Percentiles rank a stretch among this genome's conserved stretches.
Conservation (phyloP, 1,139 yeast species). For the Kodamaea arcana region DNA sequence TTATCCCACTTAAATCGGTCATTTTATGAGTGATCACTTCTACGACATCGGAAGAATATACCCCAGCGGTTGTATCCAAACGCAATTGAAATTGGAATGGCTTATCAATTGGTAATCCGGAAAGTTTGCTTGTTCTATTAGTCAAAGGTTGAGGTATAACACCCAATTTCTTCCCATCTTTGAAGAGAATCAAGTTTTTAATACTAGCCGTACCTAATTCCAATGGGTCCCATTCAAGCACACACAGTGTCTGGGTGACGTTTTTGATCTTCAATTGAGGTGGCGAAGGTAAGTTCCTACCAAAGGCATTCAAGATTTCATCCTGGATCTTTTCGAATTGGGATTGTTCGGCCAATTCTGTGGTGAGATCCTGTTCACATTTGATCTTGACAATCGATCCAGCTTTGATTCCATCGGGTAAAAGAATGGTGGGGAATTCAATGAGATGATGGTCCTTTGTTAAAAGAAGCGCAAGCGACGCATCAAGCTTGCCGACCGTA, state of each 20-base stretch:
- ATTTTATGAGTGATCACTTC: slow-evolving; percentile 85
- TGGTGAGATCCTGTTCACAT: slow-evolving; percentile 75
- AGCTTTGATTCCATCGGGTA: slow-evolving; percentile 88
- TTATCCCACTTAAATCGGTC: slow-evolving; percentile 93
- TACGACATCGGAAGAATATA: slow-evolving; percentile 62
- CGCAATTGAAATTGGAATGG: slow-evolving; percentile 75
- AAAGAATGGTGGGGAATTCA: slow-evolving; percentile 88
- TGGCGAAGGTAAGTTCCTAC: slow-evolving; percentile 63
- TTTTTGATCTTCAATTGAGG: slow-evolving; percentile 74
- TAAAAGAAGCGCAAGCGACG: slow-evolving; percentile 83
- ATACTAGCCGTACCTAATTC: slow-evolving; percentile 80
- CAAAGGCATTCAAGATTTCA: slow-evolving; percentile 68
- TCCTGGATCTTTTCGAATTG: slow-evolving; percentile 67
- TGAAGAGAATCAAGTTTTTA: slow-evolving; percentile 71
- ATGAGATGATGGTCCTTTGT: slow-evolving; percentile 93
- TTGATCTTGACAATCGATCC: slow-evolving; percentile 89
- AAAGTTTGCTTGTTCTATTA: slow-evolving; percentile 78
- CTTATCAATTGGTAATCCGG: slow-evolving; percentile 88
- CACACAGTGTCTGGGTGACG: slow-evolving; percentile 92
- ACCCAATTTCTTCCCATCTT: slow-evolving; percentile 77
- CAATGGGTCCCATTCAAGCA: slow-evolving; percentile 87
- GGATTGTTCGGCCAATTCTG: slow-evolving; percentile 58
- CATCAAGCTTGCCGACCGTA: slow-evolving; percentile 94
- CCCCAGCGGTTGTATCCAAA: slow-evolving; percentile 87
- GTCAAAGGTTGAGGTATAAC: slow-evolving; percentile 80